Conservation (phyloP, 1,284 basidiomycete genomes). For the Trichosporon sp. region DNA sequence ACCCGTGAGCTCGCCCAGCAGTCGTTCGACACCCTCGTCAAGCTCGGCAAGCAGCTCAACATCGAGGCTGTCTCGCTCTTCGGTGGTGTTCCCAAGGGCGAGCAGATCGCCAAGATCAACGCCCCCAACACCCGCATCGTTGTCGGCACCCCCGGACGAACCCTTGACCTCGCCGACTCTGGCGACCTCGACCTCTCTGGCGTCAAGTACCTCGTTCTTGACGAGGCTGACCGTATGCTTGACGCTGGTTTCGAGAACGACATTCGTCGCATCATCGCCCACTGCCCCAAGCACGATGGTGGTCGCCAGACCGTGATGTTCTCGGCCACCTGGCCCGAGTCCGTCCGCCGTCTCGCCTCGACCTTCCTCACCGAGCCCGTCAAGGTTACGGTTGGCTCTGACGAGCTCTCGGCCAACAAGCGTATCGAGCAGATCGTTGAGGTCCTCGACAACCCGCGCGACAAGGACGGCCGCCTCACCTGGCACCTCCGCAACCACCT, state of each 20-base stretch:
- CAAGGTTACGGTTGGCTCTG: conserved; percentile 89
- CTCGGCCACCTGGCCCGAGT: conserved; percentile 97
- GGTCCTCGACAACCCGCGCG: conserved; percentile 79
- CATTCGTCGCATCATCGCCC: conserved; percentile 83
- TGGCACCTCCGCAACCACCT: conserved; percentile 65
- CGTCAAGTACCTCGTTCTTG: conserved; percentile 86
- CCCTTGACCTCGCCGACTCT: conserved; percentile 82
- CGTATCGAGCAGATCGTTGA: conserved; percentile 73
- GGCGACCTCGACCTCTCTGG: conserved; percentile 79
- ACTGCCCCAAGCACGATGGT: conserved; percentile 59
- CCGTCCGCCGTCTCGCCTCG: conserved; percentile 86
- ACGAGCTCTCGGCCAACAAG: conserved; percentile 91
- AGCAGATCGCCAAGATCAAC: conserved; percentile 64
- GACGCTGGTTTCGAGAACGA: conserved; percentile 99
- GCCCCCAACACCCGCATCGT: conserved; percentile 66
- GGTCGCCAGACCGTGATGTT: conserved; percentile 91
- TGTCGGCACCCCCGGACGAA: conserved; percentile 90
- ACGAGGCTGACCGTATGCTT: conserved; percentile 97
- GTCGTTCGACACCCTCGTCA: conserved; percentile 78
- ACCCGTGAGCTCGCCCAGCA: conserved; percentile 93
- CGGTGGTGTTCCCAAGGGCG: conserved; percentile 84
- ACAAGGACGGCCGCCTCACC: conserved; percentile 76
- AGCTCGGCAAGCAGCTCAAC: conserved; percentile 69
- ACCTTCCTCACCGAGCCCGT: conserved; percentile 84
- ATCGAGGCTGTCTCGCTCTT: conserved; percentile 82